phyloP scores from a whole-genome alignment of 1,284 basidiomycete genomes.

The Irpex sp. region DNA sequence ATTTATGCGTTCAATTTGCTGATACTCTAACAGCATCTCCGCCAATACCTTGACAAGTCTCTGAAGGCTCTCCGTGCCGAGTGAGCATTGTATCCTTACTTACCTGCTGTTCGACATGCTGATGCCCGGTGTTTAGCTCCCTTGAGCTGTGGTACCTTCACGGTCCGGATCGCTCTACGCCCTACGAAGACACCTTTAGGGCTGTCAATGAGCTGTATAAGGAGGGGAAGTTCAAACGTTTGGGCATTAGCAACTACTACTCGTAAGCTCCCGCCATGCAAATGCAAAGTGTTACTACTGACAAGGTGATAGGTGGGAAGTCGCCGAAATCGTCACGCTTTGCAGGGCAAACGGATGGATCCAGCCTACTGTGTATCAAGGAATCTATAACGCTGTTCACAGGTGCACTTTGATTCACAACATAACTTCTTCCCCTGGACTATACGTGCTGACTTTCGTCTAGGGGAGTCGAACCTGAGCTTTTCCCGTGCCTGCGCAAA shows the following conservation, averaged over 20 bases:
- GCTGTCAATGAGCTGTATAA: constrained; percentile 39
- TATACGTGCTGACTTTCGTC: neutral
- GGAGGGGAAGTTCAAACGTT: constrained; percentile 39
- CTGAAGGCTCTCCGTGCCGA: constrained; percentile 44
- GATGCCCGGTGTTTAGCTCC: neutral
- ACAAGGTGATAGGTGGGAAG: constrained; percentile 42
- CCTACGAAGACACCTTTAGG: constrained; percentile 35
- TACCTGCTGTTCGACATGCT: neutral
- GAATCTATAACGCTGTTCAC: constrained; percentile 55
- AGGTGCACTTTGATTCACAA: constrained; percentile 19
- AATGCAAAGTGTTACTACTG: neutral
- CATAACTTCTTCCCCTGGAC: neutral
- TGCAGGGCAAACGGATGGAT: constrained; percentile 53
- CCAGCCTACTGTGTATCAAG: constrained; percentile 68
- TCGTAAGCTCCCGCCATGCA: constrained; percentile 24
- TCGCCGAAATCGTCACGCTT: constrained; percentile 60
- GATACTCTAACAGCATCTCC: constrained; percentile 28
- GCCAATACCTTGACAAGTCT: constrained; percentile 40
- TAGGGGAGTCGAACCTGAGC: constrained; percentile 49
- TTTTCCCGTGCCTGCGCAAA: constrained; percentile 62
- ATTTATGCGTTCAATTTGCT: neutral
- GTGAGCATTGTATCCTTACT: constrained; percentile 28
- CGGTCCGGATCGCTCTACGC: constrained; percentile 36
- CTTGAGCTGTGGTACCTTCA: constrained; percentile 35
- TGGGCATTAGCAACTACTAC: constrained; percentile 53